These are phyloP conservation scores for Mucor plumbeus DNA, from an alignment of 371 early-diverging fungal genomes.

Conservation along the genomic window DNA sequence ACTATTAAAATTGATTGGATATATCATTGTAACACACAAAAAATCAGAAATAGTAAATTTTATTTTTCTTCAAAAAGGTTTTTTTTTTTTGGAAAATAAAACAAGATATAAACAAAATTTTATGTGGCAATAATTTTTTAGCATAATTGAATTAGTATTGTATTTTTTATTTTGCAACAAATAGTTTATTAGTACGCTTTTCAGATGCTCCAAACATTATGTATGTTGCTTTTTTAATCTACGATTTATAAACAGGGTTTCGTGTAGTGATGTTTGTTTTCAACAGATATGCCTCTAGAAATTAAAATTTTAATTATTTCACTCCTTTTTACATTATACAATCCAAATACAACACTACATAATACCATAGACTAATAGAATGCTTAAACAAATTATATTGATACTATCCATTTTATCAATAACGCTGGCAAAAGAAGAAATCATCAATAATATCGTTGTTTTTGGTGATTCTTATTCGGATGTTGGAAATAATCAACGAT, in stretches of 20 bases:
- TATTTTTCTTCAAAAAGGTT: no score
- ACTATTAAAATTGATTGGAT: no score
- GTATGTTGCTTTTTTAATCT: no score
- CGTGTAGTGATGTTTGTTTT: not conserved
- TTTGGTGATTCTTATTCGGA: slow-evolving; percentile 60
- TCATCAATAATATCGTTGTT: slow-evolving; percentile 45
- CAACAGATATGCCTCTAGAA: not conserved
- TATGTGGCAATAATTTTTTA: no score
- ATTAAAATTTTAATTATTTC: not conserved
- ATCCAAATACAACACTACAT: not conserved
- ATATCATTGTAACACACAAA: not conserved
- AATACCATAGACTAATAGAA: not conserved
- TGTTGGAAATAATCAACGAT: slow-evolving; percentile 41
- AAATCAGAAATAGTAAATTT: not conserved
- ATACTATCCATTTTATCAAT: not conserved
- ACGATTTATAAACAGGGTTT: not conserved
- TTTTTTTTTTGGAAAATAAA: no score
- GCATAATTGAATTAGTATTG: no score
- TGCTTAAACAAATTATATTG: not conserved
- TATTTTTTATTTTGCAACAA: no score
- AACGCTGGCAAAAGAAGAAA: slow-evolving; percentile 6
- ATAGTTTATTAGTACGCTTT: no score
- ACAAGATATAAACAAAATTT: no score
- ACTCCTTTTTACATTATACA: not conserved
- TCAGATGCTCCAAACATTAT: no score